Base-by-base conservation (phyloP, 257 asterid species). In the Solanum bukasovii region DNA sequence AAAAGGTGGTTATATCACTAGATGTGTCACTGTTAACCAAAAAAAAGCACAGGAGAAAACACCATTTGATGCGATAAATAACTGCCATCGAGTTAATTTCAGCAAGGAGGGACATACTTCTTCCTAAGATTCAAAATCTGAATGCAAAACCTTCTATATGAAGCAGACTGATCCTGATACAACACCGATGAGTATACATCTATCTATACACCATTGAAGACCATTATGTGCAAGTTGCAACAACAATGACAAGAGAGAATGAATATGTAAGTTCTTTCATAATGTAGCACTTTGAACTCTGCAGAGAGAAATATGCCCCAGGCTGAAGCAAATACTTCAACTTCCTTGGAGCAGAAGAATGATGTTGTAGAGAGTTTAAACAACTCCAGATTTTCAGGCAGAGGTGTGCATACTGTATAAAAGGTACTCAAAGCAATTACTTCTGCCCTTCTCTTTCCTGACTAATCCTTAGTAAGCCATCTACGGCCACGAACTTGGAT, bases 391-490 rank as follows among this genome's bases (percentile, higher is more conserved):
- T 46, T 46, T 81, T 16, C 65, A 81, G 68, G 67, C 65, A 44
- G 85, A 46, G 38, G 85, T 6, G 18, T 46, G 42, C 18, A 18
- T 12, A 49, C 44, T 35, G 46, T 38, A 59, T 61, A 13, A 12
- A 84, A 84, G 82, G 87, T 65, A 16, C 6, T 63, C 79, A 38
- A 63, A 8, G n/a, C 61, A 61, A 38, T 85, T 85, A 23, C 72
- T 29, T 29, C 31, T 29, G 31, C 31, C 31, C 31, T 31, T 31
- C 31, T 31, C 31, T 31, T 31, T 37, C 84, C 72, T 27, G 68
- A 33, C 75, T 86, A 86, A 63, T 86, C 88, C 52, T 86, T 86
- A 44, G 88, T 86, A 34, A 86, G 74, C 90, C 90, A 88, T 86
- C 90, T 84, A 18, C 61, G 75, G 77, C 90, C 90, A 23, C 85